phyloP scores from a whole-genome alignment of 495 filamentous ascomycete species.

The Platismatia glauca region DNA sequence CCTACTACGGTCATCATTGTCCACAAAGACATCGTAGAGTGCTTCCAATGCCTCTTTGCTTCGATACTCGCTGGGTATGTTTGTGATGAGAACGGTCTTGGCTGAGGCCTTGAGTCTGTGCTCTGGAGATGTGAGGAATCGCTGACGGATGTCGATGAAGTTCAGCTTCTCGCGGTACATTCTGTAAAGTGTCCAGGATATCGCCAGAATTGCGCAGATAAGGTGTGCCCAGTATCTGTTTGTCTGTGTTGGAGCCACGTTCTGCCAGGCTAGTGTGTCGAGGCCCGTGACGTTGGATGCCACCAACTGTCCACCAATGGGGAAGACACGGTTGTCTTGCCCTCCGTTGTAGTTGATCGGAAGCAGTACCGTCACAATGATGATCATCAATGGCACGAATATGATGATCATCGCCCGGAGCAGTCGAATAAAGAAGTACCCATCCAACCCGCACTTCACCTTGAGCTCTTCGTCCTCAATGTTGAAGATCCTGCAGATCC shows the following conservation, averaged over 20 bases:
- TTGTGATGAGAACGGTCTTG: slow-evolving; percentile 24
- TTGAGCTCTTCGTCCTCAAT: slow-evolving; percentile 23
- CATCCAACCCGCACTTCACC: slow-evolving; percentile 23
- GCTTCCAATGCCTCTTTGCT: slow-evolving; percentile 25
- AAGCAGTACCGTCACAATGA: slow-evolving; percentile 21
- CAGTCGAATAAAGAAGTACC: slow-evolving; percentile 25
- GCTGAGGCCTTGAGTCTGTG: slow-evolving; percentile 25
- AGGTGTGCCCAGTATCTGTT: slow-evolving; percentile 24
- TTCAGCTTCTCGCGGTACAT: slow-evolving; percentile 25
- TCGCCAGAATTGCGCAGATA: slow-evolving; percentile 20
- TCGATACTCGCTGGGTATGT: slow-evolving; percentile 24
- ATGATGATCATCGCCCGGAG: slow-evolving; percentile 23
- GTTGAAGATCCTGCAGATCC: slow-evolving; percentile 22
- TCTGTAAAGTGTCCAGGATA: slow-evolving; percentile 21
- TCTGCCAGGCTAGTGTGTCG: slow-evolving; percentile 25
- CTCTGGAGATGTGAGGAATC: slow-evolving; percentile 25
- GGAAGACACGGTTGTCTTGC: slow-evolving; percentile 12
- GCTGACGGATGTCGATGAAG: slow-evolving; percentile 25
- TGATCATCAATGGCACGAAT: slow-evolving; percentile 22
- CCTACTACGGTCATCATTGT: slow-evolving; percentile 24
- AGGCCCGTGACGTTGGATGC: slow-evolving; percentile 21
- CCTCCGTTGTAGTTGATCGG: slow-evolving; percentile 26
- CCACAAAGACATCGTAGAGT: slow-evolving; percentile 26
- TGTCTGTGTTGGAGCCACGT: slow-evolving; percentile 22
- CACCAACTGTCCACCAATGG: background rate